Evolutionary conservation across 2,329 filamentous ascomycete genomes (phyloP).

Genomic region (Didymella keratinophila): DNA sequence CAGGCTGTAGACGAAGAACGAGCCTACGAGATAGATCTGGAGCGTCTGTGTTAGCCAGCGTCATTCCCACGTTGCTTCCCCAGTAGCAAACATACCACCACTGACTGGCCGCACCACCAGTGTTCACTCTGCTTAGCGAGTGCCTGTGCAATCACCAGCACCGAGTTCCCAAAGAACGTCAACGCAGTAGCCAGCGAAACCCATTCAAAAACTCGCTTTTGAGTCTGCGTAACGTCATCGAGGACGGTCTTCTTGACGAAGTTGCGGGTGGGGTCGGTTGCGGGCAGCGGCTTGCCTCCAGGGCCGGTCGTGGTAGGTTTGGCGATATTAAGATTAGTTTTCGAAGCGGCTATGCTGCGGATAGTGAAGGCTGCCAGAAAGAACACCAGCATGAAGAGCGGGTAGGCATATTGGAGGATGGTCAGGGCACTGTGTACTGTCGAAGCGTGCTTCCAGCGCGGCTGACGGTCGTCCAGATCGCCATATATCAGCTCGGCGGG

Average conservation of each 20-base stretch:
- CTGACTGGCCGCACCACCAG: constrained; percentile 85
- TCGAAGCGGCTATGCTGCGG: constrained; percentile 65
- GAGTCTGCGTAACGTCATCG: constrained; percentile 68
- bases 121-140: constrained; percentile 69
- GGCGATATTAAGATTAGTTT: constrained; percentile 54
- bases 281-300: constrained; percentile 85
- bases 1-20: constrained; percentile 86
- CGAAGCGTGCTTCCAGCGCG: constrained; percentile 31
- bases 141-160: constrained; percentile 76
- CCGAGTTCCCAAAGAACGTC: constrained; percentile 78
- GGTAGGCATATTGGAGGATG: constrained; percentile 66
- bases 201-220: constrained; percentile 78
- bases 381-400: constrained; percentile 69
- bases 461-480: constrained; percentile 25
- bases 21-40: constrained; percentile 84
- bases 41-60: not conserved
- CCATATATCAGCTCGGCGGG: constrained; percentile 24
- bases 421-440: constrained; percentile 29
- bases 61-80: not conserved
- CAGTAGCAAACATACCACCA: constrained; percentile 67
- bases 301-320: constrained; percentile 71
- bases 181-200: constrained; percentile 73
- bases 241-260: constrained; percentile 56
- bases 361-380: constrained; percentile 69
- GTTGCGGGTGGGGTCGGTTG: constrained; percentile 58